These are phyloP conservation scores for Prunus persica DNA, from an alignment of 306 rosid species.

Conservation along the genomic window Prunus_persica_NCBIv2 NC_034010.1:18111001-18111500, in stretches of 20 bases:
- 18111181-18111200: conserved; percentile 45
- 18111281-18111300: conserved; percentile 36
- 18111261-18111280: conserved; percentile 41
- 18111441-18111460: not conserved
- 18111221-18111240: conserved; percentile 48
- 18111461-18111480: too few relatives aligned
- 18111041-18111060: conserved; percentile 43
- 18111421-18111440: not conserved
- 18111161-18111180: conserved; percentile 39
- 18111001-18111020: conserved; percentile 52
- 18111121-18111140: conserved; percentile 26
- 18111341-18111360: not conserved
- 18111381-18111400: not conserved
- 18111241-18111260: conserved; percentile 38
- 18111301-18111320: conserved; percentile 53
- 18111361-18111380: not conserved
- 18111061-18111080: conserved; percentile 49
- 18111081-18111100: conserved; percentile 32
- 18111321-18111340: conserved; percentile 51
- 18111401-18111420: not conserved
- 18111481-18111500: too few relatives aligned
- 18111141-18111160: conserved; percentile 39
- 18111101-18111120: conserved; percentile 1
- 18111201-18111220: conserved; percentile 39
- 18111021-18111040: conserved; percentile 63